Conservation (phyloP, 129 eudicot genomes). For the Silybum marianum region DNA sequence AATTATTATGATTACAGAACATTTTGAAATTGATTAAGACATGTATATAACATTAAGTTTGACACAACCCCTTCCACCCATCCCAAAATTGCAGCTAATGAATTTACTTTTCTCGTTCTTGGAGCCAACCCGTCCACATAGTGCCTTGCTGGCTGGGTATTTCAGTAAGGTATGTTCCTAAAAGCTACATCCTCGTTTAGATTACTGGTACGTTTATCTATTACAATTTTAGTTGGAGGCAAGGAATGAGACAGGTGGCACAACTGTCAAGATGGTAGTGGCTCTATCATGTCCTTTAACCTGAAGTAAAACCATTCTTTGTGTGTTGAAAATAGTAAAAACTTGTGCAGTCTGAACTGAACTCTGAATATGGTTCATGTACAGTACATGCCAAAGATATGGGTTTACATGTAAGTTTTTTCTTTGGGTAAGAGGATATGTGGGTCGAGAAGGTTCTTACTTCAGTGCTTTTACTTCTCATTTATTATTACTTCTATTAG, state of each 20-base stretch:
- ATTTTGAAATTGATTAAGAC: conserved; percentile 4
- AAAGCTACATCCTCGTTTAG: conserved; percentile 8
- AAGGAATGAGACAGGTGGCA: conserved; percentile 5
- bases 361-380: not conserved
- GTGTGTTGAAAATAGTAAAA: not conserved
- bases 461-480: not conserved
- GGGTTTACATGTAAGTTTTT: not conserved
- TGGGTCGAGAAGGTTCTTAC: not conserved
- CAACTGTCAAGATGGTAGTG: not conserved
- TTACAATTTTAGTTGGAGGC: not conserved
- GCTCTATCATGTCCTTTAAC: not conserved
- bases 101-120: conserved; percentile 84
- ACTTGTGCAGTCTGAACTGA: conserved; percentile 2
- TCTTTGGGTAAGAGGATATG: not conserved
- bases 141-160: conserved; percentile 91
- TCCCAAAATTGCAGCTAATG: conserved; percentile 66
- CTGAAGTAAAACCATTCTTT: not conserved
- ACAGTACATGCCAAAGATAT: not conserved
- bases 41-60: not conserved
- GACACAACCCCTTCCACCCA: not conserved
- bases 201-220: conserved; percentile 1
- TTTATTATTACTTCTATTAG: not conserved
- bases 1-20: not conserved
- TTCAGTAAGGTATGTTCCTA: conserved; percentile 69
- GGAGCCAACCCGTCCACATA: conserved; percentile 84